phyloP scores from a whole-genome alignment of 2,329 filamentous ascomycete genomes.

The Pyricularia pennisetigena region DNA sequence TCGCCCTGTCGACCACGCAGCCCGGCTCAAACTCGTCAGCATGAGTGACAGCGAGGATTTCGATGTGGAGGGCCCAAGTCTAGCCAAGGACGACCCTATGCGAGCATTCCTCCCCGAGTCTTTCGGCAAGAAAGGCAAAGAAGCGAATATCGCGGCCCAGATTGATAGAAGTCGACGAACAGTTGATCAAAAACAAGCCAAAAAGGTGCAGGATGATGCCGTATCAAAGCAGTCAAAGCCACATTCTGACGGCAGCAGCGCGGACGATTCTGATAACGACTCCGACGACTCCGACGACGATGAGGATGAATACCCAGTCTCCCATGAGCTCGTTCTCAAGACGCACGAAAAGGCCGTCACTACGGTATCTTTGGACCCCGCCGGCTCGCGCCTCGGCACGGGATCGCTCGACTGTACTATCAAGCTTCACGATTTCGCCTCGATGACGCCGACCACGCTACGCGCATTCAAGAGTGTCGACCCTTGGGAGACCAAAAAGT shows the following conservation, averaged over 20 bases:
- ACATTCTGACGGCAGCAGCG: constrained; percentile 37
- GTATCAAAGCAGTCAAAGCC: constrained; percentile 11
- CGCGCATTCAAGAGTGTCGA: constrained; percentile 90
- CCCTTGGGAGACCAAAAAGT: constrained; percentile 66
- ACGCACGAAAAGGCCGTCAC: constrained; percentile 87
- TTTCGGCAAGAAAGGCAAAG: constrained; percentile 74
- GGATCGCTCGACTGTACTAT: constrained; percentile 84
- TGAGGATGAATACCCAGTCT: constrained; percentile 82
- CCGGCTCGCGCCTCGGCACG: constrained; percentile 78
- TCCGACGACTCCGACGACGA: constrained; percentile 54
- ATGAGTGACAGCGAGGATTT: constrained; percentile 55
- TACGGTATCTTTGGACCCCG: constrained; percentile 71
- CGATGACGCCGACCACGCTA: constrained; percentile 90
- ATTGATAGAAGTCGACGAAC: constrained; percentile 67
- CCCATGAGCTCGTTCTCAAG: constrained; percentile 86
- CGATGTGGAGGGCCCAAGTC: constrained; percentile 42
- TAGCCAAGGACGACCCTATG: constrained; percentile 59
- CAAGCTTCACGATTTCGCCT: constrained; percentile 90
- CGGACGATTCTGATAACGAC: constrained; percentile 25
- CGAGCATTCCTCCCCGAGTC: constrained; percentile 68
- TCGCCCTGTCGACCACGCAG: not conserved
- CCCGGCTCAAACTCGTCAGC: not conserved
- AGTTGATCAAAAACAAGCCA: constrained; percentile 25
- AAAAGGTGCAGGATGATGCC: constrained; percentile 19
- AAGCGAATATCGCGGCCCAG: constrained; percentile 67